Conservation (phyloP, 371 early-diverging fungal genomes). For the Furculomyces boomerangus region DNA sequence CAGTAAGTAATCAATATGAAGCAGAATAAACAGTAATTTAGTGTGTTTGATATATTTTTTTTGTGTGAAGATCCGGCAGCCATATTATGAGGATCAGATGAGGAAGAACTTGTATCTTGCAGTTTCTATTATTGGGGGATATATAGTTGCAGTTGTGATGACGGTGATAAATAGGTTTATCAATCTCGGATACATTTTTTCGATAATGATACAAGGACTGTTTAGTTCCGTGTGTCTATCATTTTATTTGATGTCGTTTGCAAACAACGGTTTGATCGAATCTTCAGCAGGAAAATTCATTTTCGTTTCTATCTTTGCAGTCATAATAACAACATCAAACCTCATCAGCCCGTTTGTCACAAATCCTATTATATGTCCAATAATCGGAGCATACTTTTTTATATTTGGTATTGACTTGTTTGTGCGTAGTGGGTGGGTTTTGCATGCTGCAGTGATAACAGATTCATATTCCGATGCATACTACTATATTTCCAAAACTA, state of each 20-base stretch:
- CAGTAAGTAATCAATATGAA: not conserved
- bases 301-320: not conserved
- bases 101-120: constrained; percentile 1
- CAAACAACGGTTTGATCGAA: not conserved
- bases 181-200: not conserved
- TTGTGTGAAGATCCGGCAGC: not conserved
- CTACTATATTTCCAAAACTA: not conserved
- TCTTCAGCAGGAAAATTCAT: not conserved
- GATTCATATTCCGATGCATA: not conserved
- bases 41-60: not conserved
- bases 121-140: not conserved
- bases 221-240: not conserved
- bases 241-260: constrained; percentile 1
- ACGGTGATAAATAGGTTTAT: not conserved
- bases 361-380: not conserved
- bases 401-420: constrained; percentile 4
- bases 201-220: not conserved
- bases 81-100: not conserved
- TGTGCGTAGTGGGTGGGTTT: constrained; percentile 2
- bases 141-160: not conserved
- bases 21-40: not conserved
- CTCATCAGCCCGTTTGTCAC: not conserved
- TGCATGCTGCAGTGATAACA: not conserved
- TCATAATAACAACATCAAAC: not conserved
- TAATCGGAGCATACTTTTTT: constrained; percentile 3